Evolutionary conservation across 1,284 basidiomycete species (phyloP), one percentile per base, ranked within the genome.

Genomic region (Volvariella surrecta): DNA sequence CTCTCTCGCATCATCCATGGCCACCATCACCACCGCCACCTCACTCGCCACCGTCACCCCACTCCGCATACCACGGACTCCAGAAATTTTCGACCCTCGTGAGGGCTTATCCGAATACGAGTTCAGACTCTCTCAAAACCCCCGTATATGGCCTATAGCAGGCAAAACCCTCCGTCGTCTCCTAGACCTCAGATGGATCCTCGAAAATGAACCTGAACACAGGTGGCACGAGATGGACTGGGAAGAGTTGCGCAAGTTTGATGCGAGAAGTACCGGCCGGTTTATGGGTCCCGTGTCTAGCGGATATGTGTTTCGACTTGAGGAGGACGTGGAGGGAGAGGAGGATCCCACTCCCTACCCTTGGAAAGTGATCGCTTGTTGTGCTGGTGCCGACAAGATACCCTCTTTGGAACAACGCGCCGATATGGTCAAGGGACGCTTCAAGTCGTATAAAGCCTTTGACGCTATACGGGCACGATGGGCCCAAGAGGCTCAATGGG

Each of bases 161-260:
- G 76, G 73, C 4, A 70, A 67, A 50, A 54, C 60, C 11, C 54
- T 77, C 7, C 65, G 68, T 11, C 62, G 73, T 34, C 58, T 79
- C 7, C 52, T 78, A 6, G 62, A 68, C 32, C 52, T 71, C 8
- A 63, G 66, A 10, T 78, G 74, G 71, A 57, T 79, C 10, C 62
- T 61, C 7, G 50, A 57, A 42, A 58, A 59, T 31, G 70, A 72
- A 39, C 64, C 70, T 6, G 45, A 59, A 19, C 50, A 48, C 28
- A 57, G 71, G 22, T 71, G 71, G 53, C 49, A 56, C 13, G 45
- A 51, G 10, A 65, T 64, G 45, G 76, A 79, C 45, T 59, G 62
- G 49, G 60, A 66, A 30, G 63, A 60, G 4, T 50, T 77, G 32
- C 45, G 58, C 11, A 57, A 53, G 17, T 69, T 68, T 50, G 65